Conservation (phyloP, 441 rosid species). For the Populus hybrid region DNA sequence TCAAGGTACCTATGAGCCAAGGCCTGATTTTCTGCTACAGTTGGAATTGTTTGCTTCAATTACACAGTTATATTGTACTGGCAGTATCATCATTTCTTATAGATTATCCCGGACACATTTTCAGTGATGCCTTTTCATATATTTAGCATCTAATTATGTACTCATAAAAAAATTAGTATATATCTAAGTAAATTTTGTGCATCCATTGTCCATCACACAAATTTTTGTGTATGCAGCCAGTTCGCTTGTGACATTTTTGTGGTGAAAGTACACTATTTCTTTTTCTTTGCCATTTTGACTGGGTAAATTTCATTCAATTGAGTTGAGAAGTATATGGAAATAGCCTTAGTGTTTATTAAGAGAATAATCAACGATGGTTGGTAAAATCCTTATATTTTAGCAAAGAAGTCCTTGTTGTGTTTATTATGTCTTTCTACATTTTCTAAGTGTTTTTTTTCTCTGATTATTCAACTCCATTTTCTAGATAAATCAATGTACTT, state of each 20-base stretch:
- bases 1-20: constrained; percentile 41
- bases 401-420: neutral
- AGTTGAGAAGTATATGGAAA: neutral
- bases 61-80: neutral
- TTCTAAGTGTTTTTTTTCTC: neutral
- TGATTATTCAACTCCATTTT: neutral
- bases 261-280: neutral
- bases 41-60: constrained; percentile 7
- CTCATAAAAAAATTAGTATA: neutral
- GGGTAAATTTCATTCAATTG: neutral
- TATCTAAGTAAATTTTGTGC: neutral
- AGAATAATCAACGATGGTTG: neutral
- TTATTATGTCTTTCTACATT: neutral
- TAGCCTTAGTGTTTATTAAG: neutral
- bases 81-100: too few species aligned
- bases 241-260: too few species aligned
- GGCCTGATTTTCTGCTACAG: neutral
- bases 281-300: neutral
- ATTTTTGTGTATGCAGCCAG: too few species aligned
- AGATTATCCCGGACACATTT: neutral
- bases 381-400: neutral
- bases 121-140: neutral
- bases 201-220: neutral
- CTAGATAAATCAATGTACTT: constrained; percentile 14
- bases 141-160: neutral